phyloP scores from a whole-genome alignment of 2,329 filamentous ascomycete genomes.

The Septoria linicola region DNA sequence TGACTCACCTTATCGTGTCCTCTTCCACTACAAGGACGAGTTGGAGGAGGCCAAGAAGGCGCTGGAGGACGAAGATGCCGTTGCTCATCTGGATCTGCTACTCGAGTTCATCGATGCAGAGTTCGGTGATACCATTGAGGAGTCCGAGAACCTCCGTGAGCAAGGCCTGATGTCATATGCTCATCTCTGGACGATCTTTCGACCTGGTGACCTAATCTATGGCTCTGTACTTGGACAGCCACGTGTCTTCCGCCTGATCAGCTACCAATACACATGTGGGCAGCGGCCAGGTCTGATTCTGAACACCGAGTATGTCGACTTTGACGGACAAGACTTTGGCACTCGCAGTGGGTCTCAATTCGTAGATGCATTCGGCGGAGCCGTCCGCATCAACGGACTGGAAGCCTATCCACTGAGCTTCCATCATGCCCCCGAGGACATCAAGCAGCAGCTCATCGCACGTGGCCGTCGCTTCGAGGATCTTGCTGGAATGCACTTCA shows the following conservation, averaged over 20 bases:
- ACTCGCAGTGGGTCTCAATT: constrained; percentile 15
- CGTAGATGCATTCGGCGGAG: constrained; percentile 28
- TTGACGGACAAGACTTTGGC: constrained; percentile 37
- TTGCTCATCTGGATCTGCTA: constrained; percentile 37
- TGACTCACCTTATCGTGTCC: constrained; percentile 31
- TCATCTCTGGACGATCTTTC: constrained; percentile 47
- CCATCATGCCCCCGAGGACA: constrained; percentile 19
- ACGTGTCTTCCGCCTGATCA: constrained; percentile 33
- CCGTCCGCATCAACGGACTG: constrained; percentile 28
- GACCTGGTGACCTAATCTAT: constrained; percentile 37
- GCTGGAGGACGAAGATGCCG: constrained; percentile 33
- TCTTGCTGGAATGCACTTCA: constrained; percentile 34
- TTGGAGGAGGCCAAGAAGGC: constrained; percentile 26
- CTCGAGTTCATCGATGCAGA: constrained; percentile 33
- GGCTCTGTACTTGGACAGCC: constrained; percentile 33
- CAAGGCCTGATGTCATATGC: constrained; percentile 39
- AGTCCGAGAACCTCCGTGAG: constrained; percentile 32
- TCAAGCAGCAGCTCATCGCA: constrained; percentile 26
- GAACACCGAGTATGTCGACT: constrained; percentile 35
- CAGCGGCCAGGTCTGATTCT: constrained; percentile 32
- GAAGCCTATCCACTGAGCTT: constrained; percentile 29
- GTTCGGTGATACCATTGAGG: constrained; percentile 33
- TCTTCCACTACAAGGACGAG: constrained; percentile 34
- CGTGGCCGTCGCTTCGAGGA: constrained; percentile 31
- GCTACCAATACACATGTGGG: constrained; percentile 33